Conservation (phyloP, 257 asterid genomes). For the Scutellaria galericulata region DNA sequence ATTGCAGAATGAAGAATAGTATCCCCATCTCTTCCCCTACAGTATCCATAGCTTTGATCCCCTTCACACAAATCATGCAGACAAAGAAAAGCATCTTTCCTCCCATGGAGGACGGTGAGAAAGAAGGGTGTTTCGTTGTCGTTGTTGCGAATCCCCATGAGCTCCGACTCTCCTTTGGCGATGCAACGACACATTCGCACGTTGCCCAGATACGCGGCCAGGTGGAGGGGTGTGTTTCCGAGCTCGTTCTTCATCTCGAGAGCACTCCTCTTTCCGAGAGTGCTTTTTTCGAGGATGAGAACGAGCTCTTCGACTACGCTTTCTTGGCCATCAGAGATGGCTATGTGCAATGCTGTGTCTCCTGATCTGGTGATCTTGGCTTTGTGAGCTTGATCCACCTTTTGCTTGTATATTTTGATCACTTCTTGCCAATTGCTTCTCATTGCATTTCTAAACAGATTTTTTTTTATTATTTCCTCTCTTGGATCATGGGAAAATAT, state of each 20-base stretch:
- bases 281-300: background rate
- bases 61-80: background rate
- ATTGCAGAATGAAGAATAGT: conserved; percentile 46
- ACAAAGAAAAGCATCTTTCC: conserved; percentile 38
- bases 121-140: conserved; percentile 47
- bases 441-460: conserved; percentile 31
- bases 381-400: background rate
- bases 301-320: conserved; percentile 11
- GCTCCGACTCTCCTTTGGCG: background rate
- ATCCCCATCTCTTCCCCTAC: conserved; percentile 39
- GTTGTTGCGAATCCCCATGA: conserved; percentile 35
- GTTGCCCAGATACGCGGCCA: conserved; percentile 35
- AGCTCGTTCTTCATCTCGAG: conserved; percentile 26
- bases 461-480: conserved; percentile 2
- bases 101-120: conserved; percentile 45
- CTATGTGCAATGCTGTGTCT: conserved; percentile 44
- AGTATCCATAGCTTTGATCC: background rate
- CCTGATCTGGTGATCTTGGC: conserved; percentile 35
- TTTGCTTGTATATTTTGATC: background rate
- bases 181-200: conserved; percentile 30
- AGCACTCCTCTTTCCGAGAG: conserved; percentile 1
- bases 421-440: conserved; percentile 36
- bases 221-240: conserved; percentile 42
- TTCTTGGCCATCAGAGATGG: conserved; percentile 37
- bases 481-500: background rate